Percentiles rank a stretch among this genome's conserved stretches.
These are phyloP conservation scores for Aurantiochytrium sp. DNA, from an alignment of 108 stramenopile species.

Conservation along the genomic window DNA sequence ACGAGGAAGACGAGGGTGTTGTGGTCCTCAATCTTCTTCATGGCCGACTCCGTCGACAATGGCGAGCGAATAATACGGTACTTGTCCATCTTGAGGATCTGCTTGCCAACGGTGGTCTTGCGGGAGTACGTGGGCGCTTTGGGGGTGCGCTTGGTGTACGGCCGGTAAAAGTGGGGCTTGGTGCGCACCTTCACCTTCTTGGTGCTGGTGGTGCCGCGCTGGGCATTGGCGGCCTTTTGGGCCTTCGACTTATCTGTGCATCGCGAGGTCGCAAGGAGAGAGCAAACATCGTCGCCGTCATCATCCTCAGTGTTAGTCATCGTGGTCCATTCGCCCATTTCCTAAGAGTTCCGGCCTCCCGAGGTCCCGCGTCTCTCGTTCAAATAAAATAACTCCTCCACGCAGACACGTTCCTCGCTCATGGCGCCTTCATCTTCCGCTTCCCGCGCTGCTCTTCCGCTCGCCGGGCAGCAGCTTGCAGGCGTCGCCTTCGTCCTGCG, in stretches of 20 bases:
- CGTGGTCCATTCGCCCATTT: too few relatives aligned
- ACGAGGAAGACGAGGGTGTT: conserved; percentile 99
- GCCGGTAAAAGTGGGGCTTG: conserved; percentile 90
- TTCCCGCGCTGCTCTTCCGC: too few relatives aligned
- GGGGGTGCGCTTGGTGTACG: conserved; percentile 77
- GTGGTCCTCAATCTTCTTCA: conserved; percentile 99
- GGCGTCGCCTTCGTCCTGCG: too few relatives aligned
- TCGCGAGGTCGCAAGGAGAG: too few relatives aligned
- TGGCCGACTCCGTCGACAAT: conserved; percentile 94
- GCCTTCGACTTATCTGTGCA: conserved; percentile 39
- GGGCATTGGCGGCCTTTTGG: conserved; percentile 38
- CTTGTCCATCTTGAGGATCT: conserved; percentile 48
- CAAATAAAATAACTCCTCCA: too few relatives aligned
- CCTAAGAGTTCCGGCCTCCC: too few relatives aligned
- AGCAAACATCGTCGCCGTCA: too few relatives aligned
- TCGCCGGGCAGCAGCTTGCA: too few relatives aligned
- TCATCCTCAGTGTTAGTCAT: too few relatives aligned
- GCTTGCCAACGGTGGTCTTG: conserved; percentile 67
- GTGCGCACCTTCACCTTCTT: conserved; percentile 96
- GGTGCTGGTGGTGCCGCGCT: conserved; percentile 1
- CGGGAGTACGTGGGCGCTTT: conserved; percentile 82
- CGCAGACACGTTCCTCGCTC: too few relatives aligned
- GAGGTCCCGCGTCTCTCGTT: too few relatives aligned
- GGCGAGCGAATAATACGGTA: conserved; percentile 95
- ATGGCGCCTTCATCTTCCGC: too few relatives aligned